Evolutionary conservation across 495 filamentous ascomycete genomes (phyloP).

Genomic region (Astrothelium macrocarpum): DNA sequence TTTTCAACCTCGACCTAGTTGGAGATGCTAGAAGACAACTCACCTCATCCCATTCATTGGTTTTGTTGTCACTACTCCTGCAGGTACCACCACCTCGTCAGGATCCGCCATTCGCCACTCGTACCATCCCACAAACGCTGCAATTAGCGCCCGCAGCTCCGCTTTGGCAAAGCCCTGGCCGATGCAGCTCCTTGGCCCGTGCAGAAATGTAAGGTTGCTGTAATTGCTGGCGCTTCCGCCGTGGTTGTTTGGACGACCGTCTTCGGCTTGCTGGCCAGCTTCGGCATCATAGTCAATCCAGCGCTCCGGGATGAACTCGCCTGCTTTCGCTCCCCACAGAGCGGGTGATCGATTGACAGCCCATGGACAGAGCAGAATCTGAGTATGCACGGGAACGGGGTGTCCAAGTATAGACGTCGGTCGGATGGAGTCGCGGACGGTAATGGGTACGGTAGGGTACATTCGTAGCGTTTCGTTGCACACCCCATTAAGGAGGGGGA

Average conservation of each 20-base stretch:
- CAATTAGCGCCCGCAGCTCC: conserved; percentile 25
- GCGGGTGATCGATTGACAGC: conserved; percentile 25
- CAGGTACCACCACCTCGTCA: conserved; percentile 16
- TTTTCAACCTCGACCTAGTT: background rate
- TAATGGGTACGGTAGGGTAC: conserved; percentile 41
- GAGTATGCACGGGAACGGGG: conserved; percentile 21
- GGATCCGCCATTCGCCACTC: conserved; percentile 22
- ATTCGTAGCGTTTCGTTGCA: conserved; percentile 33
- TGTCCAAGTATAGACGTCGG: conserved; percentile 34
- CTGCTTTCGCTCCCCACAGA: conserved; percentile 25
- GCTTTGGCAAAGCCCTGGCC: conserved; percentile 27
- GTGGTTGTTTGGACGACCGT: conserved; percentile 14
- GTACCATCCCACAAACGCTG: conserved; percentile 22
- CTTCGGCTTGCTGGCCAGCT: conserved; percentile 5
- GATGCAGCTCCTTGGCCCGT: conserved; percentile 31
- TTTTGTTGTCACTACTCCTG: conserved; percentile 25
- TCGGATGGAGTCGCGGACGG: conserved; percentile 39
- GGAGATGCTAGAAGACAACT: background rate
- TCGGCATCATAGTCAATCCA: conserved; percentile 23
- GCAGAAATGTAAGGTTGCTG: conserved; percentile 26
- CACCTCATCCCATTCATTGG: conserved; percentile 21
- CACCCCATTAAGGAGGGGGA: conserved; percentile 45
- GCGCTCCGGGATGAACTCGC: conserved; percentile 24
- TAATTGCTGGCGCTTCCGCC: conserved; percentile 25
- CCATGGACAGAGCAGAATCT: conserved; percentile 24